These are phyloP conservation scores for Penicillium desertorum DNA, from an alignment of 495 filamentous ascomycete species.

Conservation along the genomic window DNA sequence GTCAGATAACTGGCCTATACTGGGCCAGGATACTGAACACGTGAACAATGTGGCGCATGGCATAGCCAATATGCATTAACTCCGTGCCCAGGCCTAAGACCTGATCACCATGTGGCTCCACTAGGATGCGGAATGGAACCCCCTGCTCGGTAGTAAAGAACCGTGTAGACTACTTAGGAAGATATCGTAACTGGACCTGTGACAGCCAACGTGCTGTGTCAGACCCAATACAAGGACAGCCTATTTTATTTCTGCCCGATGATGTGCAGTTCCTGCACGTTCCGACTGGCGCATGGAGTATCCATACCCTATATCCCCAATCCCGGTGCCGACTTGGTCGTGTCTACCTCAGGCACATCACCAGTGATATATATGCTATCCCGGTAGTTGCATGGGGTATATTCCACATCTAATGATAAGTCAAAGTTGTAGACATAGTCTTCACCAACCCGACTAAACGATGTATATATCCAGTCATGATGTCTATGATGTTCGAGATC, in stretches of 20 bases:
- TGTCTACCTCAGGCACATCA: conserved; percentile 52
- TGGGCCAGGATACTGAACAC: neutral
- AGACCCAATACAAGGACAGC: conserved; percentile 65
- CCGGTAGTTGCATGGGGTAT: conserved; percentile 84
- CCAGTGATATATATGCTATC: conserved; percentile 78
- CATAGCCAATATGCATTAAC: conserved; percentile 64
- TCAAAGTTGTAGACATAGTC: conserved; percentile 79
- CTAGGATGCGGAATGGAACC: conserved; percentile 65
- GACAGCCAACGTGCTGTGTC: conserved; percentile 87
- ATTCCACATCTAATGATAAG: conserved; percentile 60
- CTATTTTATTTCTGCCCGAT: conserved; percentile 75
- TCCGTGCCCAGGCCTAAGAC: conserved; percentile 58
- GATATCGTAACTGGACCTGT: conserved; percentile 48
- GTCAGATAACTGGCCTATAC: neutral
- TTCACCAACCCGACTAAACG: conserved; percentile 64
- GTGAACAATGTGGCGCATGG: conserved; percentile 37
- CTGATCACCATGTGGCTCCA: conserved; percentile 73
- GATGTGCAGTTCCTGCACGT: conserved; percentile 70
- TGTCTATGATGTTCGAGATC: conserved; percentile 84
- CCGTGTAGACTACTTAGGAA: neutral
- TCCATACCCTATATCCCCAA: conserved; percentile 67
- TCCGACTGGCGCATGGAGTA: conserved; percentile 60
- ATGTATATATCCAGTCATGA: conserved; percentile 76
- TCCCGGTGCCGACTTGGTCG: conserved; percentile 35
- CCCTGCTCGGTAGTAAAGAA: conserved; percentile 6